Percentiles rank a stretch among this genome's conserved stretches.
Evolutionary conservation across 1,139 yeast genomes (phyloP).

Genomic region (Hemisphaericaspora xylofermentans): DNA sequence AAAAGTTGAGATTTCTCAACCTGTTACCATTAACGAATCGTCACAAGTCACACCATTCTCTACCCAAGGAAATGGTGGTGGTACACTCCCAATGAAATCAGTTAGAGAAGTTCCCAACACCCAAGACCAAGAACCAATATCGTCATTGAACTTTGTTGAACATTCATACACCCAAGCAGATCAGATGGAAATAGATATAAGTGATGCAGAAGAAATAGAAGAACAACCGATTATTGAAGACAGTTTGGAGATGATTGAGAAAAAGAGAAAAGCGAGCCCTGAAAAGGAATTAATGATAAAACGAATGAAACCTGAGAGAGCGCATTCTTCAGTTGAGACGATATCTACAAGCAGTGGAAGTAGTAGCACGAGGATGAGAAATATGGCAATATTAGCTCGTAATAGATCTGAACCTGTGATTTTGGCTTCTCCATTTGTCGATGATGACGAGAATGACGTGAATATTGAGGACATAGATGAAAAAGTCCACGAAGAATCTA

Average conservation of each 20-base stretch:
- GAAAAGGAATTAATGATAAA: slow-evolving; percentile 5
- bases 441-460: slow-evolving; percentile 2
- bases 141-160: not conserved
- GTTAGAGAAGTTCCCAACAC: slow-evolving; percentile 21
- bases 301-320: slow-evolving; percentile 3
- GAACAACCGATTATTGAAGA: slow-evolving; percentile 13
- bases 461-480: not conserved
- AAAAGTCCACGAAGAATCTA: not conserved
- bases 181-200: slow-evolving; percentile 10
- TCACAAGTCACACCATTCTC: not conserved
- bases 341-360: slow-evolving; percentile 4
- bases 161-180: slow-evolving; percentile 3
- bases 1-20: no score
- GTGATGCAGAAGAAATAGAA: slow-evolving; percentile 9
- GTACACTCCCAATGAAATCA: slow-evolving; percentile 8
- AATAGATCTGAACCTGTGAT: slow-evolving; percentile 13
- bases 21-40: not conserved
- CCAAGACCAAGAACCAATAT: slow-evolving; percentile 16
- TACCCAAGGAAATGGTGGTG: not conserved
- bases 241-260: slow-evolving; percentile 12
- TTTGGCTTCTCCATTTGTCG: slow-evolving; percentile 14
- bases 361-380: not conserved
- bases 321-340: not conserved
- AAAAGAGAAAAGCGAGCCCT: slow-evolving; percentile 9
- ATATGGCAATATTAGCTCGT: slow-evolving; percentile 2